phyloP scores from a whole-genome alignment of 306 rosid species.

The Acmispon strigosus region DNA sequence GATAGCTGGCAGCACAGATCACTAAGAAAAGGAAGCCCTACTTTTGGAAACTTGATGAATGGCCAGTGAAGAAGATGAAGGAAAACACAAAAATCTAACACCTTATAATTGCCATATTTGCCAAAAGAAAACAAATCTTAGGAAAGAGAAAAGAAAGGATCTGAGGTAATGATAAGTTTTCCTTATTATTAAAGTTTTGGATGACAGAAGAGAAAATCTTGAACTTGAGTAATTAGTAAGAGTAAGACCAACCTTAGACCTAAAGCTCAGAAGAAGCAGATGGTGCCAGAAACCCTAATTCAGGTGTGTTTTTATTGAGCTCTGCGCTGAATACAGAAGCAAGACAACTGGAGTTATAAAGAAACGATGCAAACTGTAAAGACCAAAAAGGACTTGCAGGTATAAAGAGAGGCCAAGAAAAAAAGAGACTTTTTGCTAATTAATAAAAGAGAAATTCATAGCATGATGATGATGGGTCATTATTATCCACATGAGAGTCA shows the following conservation, averaged over 20 bases:
- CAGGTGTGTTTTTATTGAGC: conserved; percentile 23
- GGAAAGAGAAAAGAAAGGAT: background rate
- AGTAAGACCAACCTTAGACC: conserved; percentile 26
- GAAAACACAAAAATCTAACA: background rate
- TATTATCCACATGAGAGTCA: conserved; percentile 43
- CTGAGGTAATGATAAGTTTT: background rate
- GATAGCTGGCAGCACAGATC: conserved; percentile 9
- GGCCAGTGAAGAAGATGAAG: background rate
- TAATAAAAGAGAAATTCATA: background rate
- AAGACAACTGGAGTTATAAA: conserved; percentile 19
- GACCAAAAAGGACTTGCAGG: conserved; percentile 29
- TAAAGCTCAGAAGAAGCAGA: conserved; percentile 5
- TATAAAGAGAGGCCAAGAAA: background rate
- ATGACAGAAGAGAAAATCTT: background rate
- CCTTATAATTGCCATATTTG: too few species aligned
- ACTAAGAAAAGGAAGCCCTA: conserved; percentile 26
- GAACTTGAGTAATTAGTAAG: background rate
- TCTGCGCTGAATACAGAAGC: conserved; percentile 12
- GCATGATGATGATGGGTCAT: conserved; percentile 23
- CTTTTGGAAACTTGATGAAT: background rate
- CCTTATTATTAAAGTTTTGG: background rate
- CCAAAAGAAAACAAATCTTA: background rate
- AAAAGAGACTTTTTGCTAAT: background rate
- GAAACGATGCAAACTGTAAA: conserved; percentile 14
- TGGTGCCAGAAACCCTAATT: conserved; percentile 39